Conservation (phyloP, 768 basidiomycete species). For the Serendipita indica region DNA sequence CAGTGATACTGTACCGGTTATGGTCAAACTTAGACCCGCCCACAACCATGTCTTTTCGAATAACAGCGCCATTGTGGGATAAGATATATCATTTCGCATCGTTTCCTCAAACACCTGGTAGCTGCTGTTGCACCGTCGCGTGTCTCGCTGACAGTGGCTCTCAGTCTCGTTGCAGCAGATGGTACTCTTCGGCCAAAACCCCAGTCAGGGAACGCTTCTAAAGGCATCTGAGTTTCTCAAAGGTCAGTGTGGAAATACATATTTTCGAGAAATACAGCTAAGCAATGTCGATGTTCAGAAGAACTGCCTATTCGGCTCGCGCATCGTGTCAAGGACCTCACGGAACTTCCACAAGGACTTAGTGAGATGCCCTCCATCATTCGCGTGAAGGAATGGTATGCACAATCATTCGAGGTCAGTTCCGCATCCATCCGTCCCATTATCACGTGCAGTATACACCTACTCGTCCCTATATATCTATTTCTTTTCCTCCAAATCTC, state of each 20-base stretch:
- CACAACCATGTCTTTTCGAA: constrained; percentile 37
- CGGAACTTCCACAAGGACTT: constrained; percentile 83
- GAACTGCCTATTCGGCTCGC: constrained; percentile 91
- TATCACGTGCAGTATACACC: not conserved
- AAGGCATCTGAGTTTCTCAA: constrained; percentile 80
- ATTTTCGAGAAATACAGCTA: not conserved
- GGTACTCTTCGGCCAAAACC: constrained; percentile 94
- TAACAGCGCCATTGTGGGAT: constrained; percentile 70
- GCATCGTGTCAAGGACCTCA: constrained; percentile 91
- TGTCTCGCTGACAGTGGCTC: not conserved
- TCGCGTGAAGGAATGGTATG: constrained; percentile 97
- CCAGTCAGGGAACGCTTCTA: constrained; percentile 85
- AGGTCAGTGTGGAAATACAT: constrained; percentile 29
- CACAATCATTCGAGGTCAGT: constrained; percentile 90
- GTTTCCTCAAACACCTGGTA: constrained; percentile 85
- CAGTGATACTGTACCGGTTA: not conserved
- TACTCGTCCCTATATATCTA: not conserved
- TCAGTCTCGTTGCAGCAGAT: constrained; percentile 92
- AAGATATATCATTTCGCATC: constrained; percentile 82
- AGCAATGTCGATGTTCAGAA: constrained; percentile 35
- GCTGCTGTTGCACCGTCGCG: not conserved
- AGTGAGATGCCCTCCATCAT: constrained; percentile 83
- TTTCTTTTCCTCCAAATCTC: not conserved
- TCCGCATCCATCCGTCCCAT: not conserved
- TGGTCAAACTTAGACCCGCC: not conserved